Evolutionary conservation across 164 flowering plant genomes (phyloP).

Genomic region (Santalum album): DNA sequence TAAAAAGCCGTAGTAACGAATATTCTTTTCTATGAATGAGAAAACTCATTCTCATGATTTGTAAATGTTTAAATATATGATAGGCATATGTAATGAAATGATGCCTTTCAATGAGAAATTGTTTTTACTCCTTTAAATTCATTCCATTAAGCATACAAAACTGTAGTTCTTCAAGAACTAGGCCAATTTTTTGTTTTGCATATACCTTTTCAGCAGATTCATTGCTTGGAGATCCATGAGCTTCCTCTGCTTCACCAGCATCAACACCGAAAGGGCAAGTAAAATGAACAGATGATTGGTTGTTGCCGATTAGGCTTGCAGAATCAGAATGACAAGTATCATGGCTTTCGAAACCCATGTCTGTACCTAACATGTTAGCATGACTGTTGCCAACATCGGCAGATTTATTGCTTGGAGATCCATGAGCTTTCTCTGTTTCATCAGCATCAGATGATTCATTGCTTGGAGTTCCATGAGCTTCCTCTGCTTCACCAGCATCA

Average conservation of each 20-base stretch:
- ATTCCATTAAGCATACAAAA: too few species aligned
- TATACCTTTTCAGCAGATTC: slow-evolving; percentile 19
- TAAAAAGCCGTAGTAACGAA: too few species aligned
- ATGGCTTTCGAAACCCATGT: slow-evolving; percentile 13
- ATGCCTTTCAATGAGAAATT: too few species aligned
- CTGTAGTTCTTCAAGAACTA: too few species aligned
- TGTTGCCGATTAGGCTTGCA: slow-evolving; percentile 15
- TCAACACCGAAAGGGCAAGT: slow-evolving; percentile 8
- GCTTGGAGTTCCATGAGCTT: slow-evolving; percentile 5
- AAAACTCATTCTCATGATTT: too few species aligned
- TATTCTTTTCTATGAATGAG: too few species aligned
- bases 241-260: slow-evolving; percentile 15
- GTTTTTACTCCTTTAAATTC: too few species aligned
- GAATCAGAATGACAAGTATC: slow-evolving; percentile 15
- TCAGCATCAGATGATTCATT: slow-evolving; percentile 7
- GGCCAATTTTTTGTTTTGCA: background rate
- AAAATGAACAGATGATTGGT: slow-evolving; percentile 14
- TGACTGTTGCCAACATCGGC: too few species aligned
- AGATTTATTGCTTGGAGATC: too few species aligned
- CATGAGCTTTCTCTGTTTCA: too few species aligned
- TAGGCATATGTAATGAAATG: too few species aligned
- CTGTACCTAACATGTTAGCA: slow-evolving; percentile 12
- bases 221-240: slow-evolving; percentile 5
- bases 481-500: slow-evolving; percentile 17
- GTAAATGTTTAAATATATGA: too few species aligned